Conservation (phyloP, 2,329 filamentous ascomycete genomes). For the Thielaviopsis euricoi region DNA sequence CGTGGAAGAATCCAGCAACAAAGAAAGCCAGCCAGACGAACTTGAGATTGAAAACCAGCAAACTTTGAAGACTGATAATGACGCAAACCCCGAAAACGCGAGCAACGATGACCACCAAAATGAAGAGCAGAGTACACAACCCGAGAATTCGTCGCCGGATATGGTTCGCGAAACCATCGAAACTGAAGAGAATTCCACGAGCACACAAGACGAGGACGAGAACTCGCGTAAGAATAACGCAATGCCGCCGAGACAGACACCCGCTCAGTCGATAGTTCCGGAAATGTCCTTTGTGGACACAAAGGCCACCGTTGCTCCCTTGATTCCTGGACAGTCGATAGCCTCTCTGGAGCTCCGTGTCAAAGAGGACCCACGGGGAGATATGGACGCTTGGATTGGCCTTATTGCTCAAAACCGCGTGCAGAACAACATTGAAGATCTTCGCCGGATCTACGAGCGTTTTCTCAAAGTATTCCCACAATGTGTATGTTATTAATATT, state of each 20-base stretch:
- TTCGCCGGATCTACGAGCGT: slow-evolving; percentile 64
- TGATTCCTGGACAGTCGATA: slow-evolving; percentile 27
- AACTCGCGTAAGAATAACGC: neutral
- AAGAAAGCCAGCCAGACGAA: neutral
- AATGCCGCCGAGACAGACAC: neutral
- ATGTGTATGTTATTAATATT: slow-evolving; percentile 49
- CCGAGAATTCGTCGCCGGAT: neutral
- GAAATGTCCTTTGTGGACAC: neutral
- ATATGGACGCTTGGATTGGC: slow-evolving; percentile 79
- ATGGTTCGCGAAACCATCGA: slow-evolving; percentile 1
- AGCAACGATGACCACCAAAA: neutral
- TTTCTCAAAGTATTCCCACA: slow-evolving; percentile 82
- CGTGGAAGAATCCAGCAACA: neutral
- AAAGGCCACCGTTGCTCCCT: neutral
- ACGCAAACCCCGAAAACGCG: neutral
- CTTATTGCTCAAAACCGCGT: slow-evolving; percentile 73
- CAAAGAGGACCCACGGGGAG: slow-evolving; percentile 80
- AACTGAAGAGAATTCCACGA: neutral
- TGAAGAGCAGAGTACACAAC: neutral
- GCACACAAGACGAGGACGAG: neutral
- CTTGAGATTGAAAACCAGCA: neutral
- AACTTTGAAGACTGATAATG: neutral
- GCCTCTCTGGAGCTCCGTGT: slow-evolving; percentile 79
- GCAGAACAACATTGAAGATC: slow-evolving; percentile 67
- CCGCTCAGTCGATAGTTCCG: neutral